These are phyloP conservation scores for Blastocystis sp. DNA, from an alignment of 352 stramenopile genomes.

Conservation along the genomic window DNA sequence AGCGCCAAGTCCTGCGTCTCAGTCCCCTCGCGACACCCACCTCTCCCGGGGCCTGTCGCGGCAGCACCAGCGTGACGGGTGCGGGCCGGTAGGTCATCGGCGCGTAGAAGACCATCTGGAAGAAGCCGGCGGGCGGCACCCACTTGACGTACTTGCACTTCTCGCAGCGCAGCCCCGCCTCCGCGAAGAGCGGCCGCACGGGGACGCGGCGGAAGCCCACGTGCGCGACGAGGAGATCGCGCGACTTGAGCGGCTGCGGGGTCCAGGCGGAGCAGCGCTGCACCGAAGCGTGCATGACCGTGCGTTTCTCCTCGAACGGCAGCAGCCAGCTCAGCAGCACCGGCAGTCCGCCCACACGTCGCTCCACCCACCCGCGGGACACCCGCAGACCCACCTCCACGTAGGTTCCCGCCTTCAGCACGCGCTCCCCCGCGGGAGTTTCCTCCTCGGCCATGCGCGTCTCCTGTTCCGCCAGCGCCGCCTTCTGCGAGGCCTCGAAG, in stretches of 20 bases:
- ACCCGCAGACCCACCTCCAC: neutral
- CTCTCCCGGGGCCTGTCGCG: constrained; percentile 33
- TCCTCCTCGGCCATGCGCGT: constrained; percentile 22
- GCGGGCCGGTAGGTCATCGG: constrained; percentile 89
- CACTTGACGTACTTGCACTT: constrained; percentile 97
- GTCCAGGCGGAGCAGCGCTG: constrained; percentile 26
- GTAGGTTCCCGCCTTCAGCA: neutral
- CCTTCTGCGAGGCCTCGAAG: constrained; percentile 82
- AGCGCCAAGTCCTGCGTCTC: constrained; percentile 64
- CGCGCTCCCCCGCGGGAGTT: neutral
- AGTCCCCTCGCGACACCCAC: neutral
- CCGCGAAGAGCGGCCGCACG: constrained; percentile 82
- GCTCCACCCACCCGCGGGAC: neutral
- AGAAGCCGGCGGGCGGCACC: constrained; percentile 76
- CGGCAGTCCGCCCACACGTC: neutral
- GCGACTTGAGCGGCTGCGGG: constrained; percentile 80
- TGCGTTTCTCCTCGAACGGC: constrained; percentile 61
- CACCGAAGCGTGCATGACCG: constrained; percentile 17
- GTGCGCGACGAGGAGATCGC: constrained; percentile 85
- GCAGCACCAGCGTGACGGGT: constrained; percentile 83
- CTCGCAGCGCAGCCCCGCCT: constrained; percentile 93
- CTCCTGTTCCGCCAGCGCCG: constrained; percentile 69
- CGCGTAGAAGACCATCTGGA: constrained; percentile 75
- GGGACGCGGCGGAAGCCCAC: constrained; percentile 86
- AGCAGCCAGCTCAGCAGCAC: constrained; percentile 82